A percentile compares a stretch with the other conserved stretches of the same genome.
phyloP scores from a whole-genome alignment of 306 rosid species.

The Castanopsis chinensis region DNA sequence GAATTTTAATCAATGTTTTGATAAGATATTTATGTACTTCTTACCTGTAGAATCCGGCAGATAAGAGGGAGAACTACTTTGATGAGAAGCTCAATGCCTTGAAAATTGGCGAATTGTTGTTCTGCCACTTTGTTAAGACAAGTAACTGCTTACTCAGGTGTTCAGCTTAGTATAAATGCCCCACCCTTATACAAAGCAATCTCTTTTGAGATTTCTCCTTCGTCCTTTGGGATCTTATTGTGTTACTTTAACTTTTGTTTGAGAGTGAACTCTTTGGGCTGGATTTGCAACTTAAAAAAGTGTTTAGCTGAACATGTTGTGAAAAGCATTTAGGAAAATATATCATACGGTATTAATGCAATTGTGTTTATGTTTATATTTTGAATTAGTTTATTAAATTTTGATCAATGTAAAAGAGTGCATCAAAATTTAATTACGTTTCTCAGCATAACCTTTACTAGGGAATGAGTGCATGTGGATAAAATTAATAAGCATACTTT shows the following conservation, averaged over 20 bases:
- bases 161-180: background rate
- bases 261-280: background rate
- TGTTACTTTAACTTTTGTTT: background rate
- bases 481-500: too few relatives aligned
- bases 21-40: background rate
- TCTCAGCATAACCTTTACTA: too few relatives aligned
- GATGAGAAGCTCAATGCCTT: constrained; percentile 40
- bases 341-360: background rate
- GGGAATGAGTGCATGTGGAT: too few relatives aligned
- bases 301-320: background rate
- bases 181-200: background rate
- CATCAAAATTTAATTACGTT: too few relatives aligned
- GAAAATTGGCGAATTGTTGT: constrained; percentile 38
- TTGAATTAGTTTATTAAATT: too few relatives aligned
- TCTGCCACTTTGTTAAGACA: constrained; percentile 38
- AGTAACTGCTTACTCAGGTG: background rate
- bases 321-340: background rate
- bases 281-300: background rate
- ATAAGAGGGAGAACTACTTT: constrained; percentile 45
- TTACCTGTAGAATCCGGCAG: constrained; percentile 37
- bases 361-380: too few relatives aligned
- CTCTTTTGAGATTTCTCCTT: background rate
- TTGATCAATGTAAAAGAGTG: too few relatives aligned
- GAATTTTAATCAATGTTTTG: background rate
- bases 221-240: background rate